phyloP scores from a whole-genome alignment of 305 asterid genomes.

The Fraxinus floribunda region DNA sequence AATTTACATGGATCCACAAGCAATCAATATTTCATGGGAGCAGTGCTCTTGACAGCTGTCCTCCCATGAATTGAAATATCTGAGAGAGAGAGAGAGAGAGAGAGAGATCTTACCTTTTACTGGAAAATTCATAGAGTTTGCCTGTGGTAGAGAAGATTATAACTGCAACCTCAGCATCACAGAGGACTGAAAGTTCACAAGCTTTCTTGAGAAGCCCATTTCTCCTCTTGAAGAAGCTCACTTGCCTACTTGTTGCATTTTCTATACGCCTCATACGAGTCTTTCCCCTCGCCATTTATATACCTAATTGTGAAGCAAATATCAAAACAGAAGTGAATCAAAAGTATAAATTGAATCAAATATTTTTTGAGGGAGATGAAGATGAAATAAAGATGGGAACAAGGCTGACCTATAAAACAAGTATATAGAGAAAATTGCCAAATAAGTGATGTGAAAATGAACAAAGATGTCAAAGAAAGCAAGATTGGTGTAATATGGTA shows the following conservation, averaged over 20 bases:
- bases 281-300: slow-evolving; percentile 25
- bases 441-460: background rate
- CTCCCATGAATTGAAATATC: background rate
- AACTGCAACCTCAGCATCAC: slow-evolving; percentile 23
- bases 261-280: slow-evolving; percentile 23
- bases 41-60: background rate
- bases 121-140: slow-evolving; percentile 23
- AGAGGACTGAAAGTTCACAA: slow-evolving; percentile 26
- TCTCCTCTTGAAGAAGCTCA: slow-evolving; percentile 26
- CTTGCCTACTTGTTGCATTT: slow-evolving; percentile 26
- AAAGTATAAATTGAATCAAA: background rate
- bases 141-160: slow-evolving; percentile 19
- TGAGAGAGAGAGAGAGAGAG: background rate
- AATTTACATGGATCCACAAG: background rate
- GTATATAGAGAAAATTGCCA: background rate
- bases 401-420: background rate
- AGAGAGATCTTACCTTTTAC: slow-evolving; percentile 11
- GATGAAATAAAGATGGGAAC: background rate
- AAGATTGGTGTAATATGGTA: background rate
- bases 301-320: background rate
- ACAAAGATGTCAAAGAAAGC: background rate
- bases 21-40: background rate
- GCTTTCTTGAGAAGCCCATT: slow-evolving; percentile 24
- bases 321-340: background rate
- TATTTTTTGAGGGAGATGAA: background rate